Conservation (phyloP, 352 stramenopile species). For the Pythium aphanidermatum region DNA sequence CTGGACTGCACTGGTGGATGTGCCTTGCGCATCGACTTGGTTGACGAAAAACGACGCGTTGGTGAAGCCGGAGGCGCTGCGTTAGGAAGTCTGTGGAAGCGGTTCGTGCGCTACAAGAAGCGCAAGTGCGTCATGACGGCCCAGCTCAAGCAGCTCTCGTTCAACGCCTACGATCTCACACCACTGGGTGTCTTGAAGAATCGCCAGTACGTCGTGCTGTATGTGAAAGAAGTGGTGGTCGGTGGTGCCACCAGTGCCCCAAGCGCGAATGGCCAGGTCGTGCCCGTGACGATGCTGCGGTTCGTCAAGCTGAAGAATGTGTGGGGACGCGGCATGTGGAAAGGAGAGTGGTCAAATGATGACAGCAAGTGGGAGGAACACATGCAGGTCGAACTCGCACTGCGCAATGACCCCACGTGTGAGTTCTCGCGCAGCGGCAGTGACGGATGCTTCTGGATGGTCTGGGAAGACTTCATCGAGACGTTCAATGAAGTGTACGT, state of each 20-base stretch:
- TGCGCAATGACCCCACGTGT: slow-evolving; percentile 50
- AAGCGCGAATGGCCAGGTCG: neutral
- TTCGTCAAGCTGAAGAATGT: slow-evolving; percentile 82
- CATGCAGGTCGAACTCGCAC: slow-evolving; percentile 56
- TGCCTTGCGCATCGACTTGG: slow-evolving; percentile 67
- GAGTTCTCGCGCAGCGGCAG: slow-evolving; percentile 62
- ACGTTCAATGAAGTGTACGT: slow-evolving; percentile 71
- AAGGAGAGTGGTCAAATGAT: slow-evolving; percentile 77
- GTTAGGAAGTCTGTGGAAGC: slow-evolving; percentile 50
- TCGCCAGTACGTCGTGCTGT: slow-evolving; percentile 64
- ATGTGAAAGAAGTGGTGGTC: slow-evolving; percentile 52
- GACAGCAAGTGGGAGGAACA: slow-evolving; percentile 84
- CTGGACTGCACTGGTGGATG: slow-evolving; percentile 86
- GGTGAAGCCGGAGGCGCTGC: slow-evolving; percentile 21
- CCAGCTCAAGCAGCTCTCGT: slow-evolving; percentile 63
- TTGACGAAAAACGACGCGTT: slow-evolving; percentile 26
- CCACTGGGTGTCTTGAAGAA: slow-evolving; percentile 68
- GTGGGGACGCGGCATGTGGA: slow-evolving; percentile 75
- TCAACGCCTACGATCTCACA: slow-evolving; percentile 56
- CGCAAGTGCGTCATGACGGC: slow-evolving; percentile 59
- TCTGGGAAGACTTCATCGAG: slow-evolving; percentile 69
- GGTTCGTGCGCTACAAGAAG: slow-evolving; percentile 48
- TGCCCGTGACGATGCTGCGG: slow-evolving; percentile 25
- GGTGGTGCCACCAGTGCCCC: neutral
- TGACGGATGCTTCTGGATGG: slow-evolving; percentile 83